phyloP scores from a whole-genome alignment of 805 yeast species.

The Clavispora asparagi region DNA sequence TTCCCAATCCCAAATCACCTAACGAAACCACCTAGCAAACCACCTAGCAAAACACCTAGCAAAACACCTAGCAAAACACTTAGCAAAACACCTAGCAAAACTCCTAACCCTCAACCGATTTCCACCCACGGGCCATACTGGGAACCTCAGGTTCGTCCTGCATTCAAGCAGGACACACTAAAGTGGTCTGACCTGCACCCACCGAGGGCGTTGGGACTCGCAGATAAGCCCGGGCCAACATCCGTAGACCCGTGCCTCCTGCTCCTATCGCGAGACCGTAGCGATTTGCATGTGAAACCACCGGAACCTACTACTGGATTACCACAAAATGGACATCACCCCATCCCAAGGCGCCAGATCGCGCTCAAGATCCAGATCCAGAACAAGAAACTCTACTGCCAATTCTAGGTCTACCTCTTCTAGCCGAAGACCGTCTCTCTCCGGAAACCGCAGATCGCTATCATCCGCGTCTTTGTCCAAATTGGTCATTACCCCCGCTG shows the following conservation, averaged over 20 bases:
- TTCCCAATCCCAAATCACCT: too few relatives aligned
- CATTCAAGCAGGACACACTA: too few relatives aligned
- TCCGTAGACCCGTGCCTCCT: constrained; percentile 1
- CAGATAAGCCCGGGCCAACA: neutral
- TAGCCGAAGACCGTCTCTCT: constrained; percentile 29
- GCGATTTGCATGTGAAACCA: neutral
- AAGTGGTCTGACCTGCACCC: too few relatives aligned
- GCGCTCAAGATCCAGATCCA: constrained; percentile 35
- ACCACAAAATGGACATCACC: constrained; percentile 10
- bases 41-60: too few relatives aligned
- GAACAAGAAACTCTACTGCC: constrained; percentile 28
- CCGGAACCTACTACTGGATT: neutral
- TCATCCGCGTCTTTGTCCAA: constrained; percentile 29
- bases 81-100: too few relatives aligned
- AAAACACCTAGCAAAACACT: too few relatives aligned
- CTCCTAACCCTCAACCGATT: too few relatives aligned
- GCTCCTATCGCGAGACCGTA: neutral
- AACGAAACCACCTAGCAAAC: too few relatives aligned
- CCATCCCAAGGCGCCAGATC: constrained; percentile 11
- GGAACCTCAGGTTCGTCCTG: too few relatives aligned
- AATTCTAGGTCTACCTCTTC: constrained; percentile 31
- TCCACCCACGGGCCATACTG: too few relatives aligned
- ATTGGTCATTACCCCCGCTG: constrained; percentile 23
- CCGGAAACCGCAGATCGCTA: constrained; percentile 28
- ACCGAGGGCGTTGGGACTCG: too few relatives aligned